Evolutionary conservation across 2,329 filamentous ascomycete genomes (phyloP), one percentile per base, ranked within the genome.

Genomic region (Alternaria metachromatica): DNA sequence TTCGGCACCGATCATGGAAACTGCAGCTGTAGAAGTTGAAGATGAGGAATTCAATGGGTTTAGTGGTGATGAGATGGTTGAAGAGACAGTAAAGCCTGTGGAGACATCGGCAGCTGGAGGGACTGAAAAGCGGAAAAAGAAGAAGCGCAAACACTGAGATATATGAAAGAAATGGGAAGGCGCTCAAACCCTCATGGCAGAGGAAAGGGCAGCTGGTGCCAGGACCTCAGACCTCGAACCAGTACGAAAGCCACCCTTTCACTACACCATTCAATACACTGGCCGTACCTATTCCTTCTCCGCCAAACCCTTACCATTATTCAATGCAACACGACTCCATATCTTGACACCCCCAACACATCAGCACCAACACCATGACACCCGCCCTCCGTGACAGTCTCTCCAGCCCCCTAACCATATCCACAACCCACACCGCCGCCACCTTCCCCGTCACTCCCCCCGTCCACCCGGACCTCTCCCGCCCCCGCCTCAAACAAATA

Each of bases 21-120:
- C 37, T 2, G 44, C 28, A 23, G 59, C 26, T 8, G 68, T 58
- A 9, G 72, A 77, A 2, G 77, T 58, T 11, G 72, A 77, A 1
- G 77, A 76, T 1, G 81, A 82, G 1, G 82, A 83, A 59, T 84
- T 81, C 81, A 70, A 75, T 18, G 82, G 82, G 1, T 84, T 83
- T 63, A 80, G 79, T 64, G 81, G 82, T 26, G 69, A 72, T n/a
- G 75, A 71, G 6, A 61, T 59, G 7, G 55, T 51, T 9, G 44
- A 64, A 37, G 59, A 64, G 6, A 54, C 51, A 15, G 41, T 55
- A 25, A 44, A 45, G 5, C 20, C 37, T 6, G 48, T 28, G 30
- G 55, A 62, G 25, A 55, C 26, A 15, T 13, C 18, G 12, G 26
- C 33, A 37, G 23, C 20, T 2, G 30, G 41, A 9, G 48, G 48